Percentiles rank a stretch among this genome's conserved stretches.
These are phyloP conservation scores for Phylloporus sp. DNA, from an alignment of 768 basidiomycete genomes.

Conservation along the genomic window DNA sequence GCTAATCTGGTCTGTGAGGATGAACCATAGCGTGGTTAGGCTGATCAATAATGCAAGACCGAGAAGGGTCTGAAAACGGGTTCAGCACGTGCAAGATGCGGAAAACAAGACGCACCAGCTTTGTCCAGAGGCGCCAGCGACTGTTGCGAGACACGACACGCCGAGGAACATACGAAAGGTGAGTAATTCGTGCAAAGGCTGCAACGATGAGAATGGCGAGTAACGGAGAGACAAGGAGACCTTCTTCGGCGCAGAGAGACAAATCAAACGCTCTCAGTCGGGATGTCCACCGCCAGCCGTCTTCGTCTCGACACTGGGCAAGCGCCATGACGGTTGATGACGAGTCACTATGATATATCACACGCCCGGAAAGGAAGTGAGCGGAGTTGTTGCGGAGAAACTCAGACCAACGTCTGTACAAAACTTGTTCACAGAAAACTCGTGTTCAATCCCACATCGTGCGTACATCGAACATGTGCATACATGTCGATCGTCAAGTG, in stretches of 20 bases:
- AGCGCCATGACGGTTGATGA: constrained; percentile 33
- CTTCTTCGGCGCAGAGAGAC: constrained; percentile 80
- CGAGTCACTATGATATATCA: background rate
- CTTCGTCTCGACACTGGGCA: constrained; percentile 43
- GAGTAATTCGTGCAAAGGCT: constrained; percentile 36
- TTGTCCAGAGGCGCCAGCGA: constrained; percentile 47
- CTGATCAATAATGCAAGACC: constrained; percentile 44
- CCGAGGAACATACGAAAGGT: constrained; percentile 22
- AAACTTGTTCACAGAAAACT: no score
- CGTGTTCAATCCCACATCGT: no score
- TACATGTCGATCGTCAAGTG: no score
- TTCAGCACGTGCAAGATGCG: background rate
- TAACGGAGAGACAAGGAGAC: constrained; percentile 51
- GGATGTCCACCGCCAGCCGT: constrained; percentile 67
- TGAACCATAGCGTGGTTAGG: constrained; percentile 36
- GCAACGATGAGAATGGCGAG: constrained; percentile 43
- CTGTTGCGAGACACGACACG: constrained; percentile 44
- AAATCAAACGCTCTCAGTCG: constrained; percentile 61
- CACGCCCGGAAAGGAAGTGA: no score
- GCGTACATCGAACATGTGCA: no score
- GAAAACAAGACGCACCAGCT: constrained; percentile 56
- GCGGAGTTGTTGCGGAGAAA: no score
- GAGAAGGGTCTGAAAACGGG: constrained; percentile 40
- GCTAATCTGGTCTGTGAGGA: constrained; percentile 33
- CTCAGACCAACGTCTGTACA: no score